phyloP scores from a whole-genome alignment of 2,329 filamentous ascomycete genomes.

The Amylocarpus encephaloides region DNA sequence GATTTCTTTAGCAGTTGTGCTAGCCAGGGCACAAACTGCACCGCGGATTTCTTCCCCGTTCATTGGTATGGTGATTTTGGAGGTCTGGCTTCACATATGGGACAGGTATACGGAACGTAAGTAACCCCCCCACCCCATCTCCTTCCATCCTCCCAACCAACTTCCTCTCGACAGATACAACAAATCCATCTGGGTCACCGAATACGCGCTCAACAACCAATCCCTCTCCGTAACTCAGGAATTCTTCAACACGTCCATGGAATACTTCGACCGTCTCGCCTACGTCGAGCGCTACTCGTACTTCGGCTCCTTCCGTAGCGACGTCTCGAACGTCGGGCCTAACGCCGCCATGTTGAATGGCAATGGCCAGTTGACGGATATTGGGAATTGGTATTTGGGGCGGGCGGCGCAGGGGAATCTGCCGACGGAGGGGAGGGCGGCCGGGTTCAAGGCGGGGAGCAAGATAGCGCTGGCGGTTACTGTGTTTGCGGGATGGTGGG shows the following conservation, averaged over 20 bases:
- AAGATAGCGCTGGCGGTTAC: not conserved
- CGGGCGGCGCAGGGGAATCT: constrained; percentile 34
- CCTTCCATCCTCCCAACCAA: constrained; percentile 38
- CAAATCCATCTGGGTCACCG: constrained; percentile 68
- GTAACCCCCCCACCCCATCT: not conserved
- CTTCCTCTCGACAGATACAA: constrained; percentile 41
- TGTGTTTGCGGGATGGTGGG: not conserved
- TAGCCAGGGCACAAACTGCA: constrained; percentile 45
- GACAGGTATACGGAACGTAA: constrained; percentile 28
- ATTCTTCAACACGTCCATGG: constrained; percentile 61
- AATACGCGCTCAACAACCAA: constrained; percentile 58
- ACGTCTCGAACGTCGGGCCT: constrained; percentile 65
- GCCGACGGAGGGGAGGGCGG: not conserved
- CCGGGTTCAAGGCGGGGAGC: not conserved
- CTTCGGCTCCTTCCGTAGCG: constrained; percentile 67
- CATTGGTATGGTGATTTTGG: constrained; percentile 60
- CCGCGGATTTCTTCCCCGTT: constrained; percentile 56
- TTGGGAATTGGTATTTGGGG: constrained; percentile 74
- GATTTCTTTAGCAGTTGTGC: constrained; percentile 61
- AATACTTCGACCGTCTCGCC: constrained; percentile 56
- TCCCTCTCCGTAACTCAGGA: constrained; percentile 50
- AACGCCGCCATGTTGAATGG: constrained; percentile 66
- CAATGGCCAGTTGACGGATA: constrained; percentile 64
- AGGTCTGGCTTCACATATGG: constrained; percentile 33
- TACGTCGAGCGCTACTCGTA: constrained; percentile 65